Evolutionary conservation across 2,329 filamentous ascomycete genomes (phyloP).

Genomic region (Sporothrix mexicana): DNA sequence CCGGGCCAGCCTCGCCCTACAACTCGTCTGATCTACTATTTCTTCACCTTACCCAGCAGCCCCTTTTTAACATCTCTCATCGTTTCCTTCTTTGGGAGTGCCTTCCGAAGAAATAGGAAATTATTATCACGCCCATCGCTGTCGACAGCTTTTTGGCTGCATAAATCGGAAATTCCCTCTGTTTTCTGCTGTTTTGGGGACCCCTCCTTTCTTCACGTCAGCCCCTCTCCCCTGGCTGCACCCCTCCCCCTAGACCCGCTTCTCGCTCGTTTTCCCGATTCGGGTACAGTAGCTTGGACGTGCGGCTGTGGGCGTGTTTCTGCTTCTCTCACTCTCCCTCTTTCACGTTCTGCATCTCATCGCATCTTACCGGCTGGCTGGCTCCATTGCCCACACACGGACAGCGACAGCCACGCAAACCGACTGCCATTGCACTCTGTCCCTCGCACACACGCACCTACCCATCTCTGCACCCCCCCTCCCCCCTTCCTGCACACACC

Average conservation of each 20-base stretch:
- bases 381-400: slow-evolving; percentile 16
- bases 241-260: slow-evolving; percentile 26
- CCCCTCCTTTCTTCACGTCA: slow-evolving; percentile 10
- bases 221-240: slow-evolving; percentile 18
- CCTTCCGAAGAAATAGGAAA: slow-evolving; percentile 9
- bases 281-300: slow-evolving; percentile 9
- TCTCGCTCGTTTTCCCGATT: slow-evolving; percentile 26
- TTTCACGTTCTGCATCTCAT: not conserved
- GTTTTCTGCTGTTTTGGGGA: not conserved
- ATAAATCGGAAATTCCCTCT: not conserved
- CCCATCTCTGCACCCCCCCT: not conserved
- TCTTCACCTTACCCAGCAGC: not conserved
- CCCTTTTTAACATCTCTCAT: not conserved
- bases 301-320: slow-evolving; percentile 13
- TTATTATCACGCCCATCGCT: not conserved
- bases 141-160: not conserved
- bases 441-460: not conserved
- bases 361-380: slow-evolving; percentile 13
- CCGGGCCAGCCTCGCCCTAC: slow-evolving; percentile 7
- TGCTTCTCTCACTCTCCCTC: not conserved
- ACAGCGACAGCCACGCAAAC: slow-evolving; percentile 2
- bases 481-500: slow-evolving; percentile 13
- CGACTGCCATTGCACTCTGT: not conserved
- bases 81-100: slow-evolving; percentile 19
- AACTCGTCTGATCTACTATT: not conserved